Conservation (phyloP, 768 basidiomycete species). For the Cystoderma amianthinum region DNA sequence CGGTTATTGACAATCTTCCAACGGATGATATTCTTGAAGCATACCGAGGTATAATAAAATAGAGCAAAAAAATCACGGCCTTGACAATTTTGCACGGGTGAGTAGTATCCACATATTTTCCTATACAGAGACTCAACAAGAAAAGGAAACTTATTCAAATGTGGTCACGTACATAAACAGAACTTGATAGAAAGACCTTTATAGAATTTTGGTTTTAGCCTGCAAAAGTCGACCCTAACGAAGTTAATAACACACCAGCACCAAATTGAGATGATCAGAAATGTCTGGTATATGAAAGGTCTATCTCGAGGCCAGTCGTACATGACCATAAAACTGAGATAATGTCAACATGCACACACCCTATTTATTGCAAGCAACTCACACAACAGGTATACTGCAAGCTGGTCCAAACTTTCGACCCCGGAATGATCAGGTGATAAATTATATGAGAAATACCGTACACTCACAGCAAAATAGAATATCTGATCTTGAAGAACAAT, state of each 20-base stretch:
- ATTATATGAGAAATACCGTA: constrained; percentile 3
- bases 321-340: constrained; percentile 45
- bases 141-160: not conserved
- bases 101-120: constrained; percentile 35
- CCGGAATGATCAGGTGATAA: not conserved
- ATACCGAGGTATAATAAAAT: constrained; percentile 42
- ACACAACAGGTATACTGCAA: constrained; percentile 56
- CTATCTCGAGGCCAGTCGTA: constrained; percentile 69
- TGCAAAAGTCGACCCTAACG: not conserved
- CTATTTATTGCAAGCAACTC: constrained; percentile 1
- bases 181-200: constrained; percentile 55
- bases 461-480: constrained; percentile 46
- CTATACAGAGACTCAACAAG: constrained; percentile 11
- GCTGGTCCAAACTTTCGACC: constrained; percentile 56
- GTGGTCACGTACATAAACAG: constrained; percentile 37
- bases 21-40: constrained; percentile 4
- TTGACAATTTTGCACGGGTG: constrained; percentile 19
- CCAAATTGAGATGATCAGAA: constrained; percentile 55
- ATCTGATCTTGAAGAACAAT: constrained; percentile 45
- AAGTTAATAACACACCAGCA: constrained; percentile 37
- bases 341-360: no score
- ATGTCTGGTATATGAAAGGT: constrained; percentile 52
- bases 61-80: constrained; percentile 37
- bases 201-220: constrained; percentile 1
- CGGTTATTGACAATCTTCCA: constrained; percentile 1